Conservation (phyloP, 345 rosid species). For the Dipteronia dyeriana region DNA sequence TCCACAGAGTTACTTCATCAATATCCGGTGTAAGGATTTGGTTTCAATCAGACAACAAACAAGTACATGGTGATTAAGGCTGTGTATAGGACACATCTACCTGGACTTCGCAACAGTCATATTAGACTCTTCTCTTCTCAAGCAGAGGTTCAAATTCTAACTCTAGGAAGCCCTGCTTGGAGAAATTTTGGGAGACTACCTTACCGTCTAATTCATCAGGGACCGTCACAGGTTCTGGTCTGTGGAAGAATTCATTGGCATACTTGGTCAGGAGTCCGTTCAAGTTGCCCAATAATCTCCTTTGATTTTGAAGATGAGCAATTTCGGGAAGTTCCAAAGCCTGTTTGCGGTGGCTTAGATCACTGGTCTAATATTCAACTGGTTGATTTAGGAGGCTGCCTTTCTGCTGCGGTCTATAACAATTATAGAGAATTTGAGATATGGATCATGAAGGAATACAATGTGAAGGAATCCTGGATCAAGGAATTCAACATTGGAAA, state of each 20-base stretch:
- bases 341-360: neutral
- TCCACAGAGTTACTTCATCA: conserved; percentile 32
- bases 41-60: conserved; percentile 31
- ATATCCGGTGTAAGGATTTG: conserved; percentile 45
- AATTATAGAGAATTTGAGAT: neutral
- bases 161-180: conserved; percentile 31
- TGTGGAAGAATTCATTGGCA: conserved; percentile 37
- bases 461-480: conserved; percentile 29
- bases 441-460: conserved; percentile 33
- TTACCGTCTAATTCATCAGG: neutral
- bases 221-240: conserved; percentile 18
- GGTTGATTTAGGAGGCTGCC: conserved; percentile 26
- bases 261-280: neutral
- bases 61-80: conserved; percentile 41
- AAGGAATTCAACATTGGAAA: conserved; percentile 26
- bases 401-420: conserved; percentile 20
- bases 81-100: conserved; percentile 31
- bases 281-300: conserved; percentile 11
- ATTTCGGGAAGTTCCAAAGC: conserved; percentile 20
- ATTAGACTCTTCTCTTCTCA: conserved; percentile 19
- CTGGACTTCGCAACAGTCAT: neutral
- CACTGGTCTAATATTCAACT: neutral
- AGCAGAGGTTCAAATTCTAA: conserved; percentile 43
- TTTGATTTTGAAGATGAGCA: conserved; percentile 27
- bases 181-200: conserved; percentile 23